Evolutionary conservation across 768 basidiomycete genomes (phyloP).

Genomic region (Termitomyces eurrhizus): DNA sequence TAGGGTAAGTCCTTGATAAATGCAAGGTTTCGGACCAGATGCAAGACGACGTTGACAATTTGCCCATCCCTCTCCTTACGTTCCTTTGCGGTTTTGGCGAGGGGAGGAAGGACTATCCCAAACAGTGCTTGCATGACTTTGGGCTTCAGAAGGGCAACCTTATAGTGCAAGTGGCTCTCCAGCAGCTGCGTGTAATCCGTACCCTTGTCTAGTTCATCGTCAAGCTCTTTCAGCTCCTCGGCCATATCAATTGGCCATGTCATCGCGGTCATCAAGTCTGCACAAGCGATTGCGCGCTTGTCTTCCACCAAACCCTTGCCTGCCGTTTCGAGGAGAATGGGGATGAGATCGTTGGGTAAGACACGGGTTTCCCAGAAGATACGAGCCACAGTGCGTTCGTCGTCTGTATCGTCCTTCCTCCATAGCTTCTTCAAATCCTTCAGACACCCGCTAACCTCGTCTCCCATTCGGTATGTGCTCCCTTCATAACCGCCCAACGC

Average conservation of each 20-base stretch:
- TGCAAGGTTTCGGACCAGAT: constrained; percentile 89
- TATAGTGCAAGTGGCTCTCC: constrained; percentile 84
- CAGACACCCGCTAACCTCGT: constrained; percentile 79
- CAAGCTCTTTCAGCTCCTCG: constrained; percentile 90
- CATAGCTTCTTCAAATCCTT: constrained; percentile 95
- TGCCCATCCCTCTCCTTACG: constrained; percentile 79
- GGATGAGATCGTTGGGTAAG: constrained; percentile 81
- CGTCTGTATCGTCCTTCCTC: constrained; percentile 95
- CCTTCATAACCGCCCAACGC: constrained; percentile 77
- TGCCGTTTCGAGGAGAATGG: constrained; percentile 78
- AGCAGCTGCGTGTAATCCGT: constrained; percentile 88
- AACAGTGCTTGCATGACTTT: constrained; percentile 71
- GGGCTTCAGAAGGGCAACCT: constrained; percentile 68
- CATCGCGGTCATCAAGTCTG: constrained; percentile 93
- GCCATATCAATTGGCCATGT: constrained; percentile 99
- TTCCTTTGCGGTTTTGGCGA: constrained; percentile 67
- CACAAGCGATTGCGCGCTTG: constrained; percentile 76
- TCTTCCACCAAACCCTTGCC: constrained; percentile 77
- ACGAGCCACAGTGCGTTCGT: constrained; percentile 92
- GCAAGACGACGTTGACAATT: constrained; percentile 82
- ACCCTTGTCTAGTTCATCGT: constrained; percentile 73
- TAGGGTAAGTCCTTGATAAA: constrained; percentile 86
- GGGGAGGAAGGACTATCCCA: constrained; percentile 70
- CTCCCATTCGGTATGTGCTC: constrained; percentile 69
- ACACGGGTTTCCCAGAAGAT: constrained; percentile 90